These are phyloP conservation scores for Cynara cardunculus DNA, from an alignment of 129 eudicot genomes.

Conservation along the genomic window DNA sequence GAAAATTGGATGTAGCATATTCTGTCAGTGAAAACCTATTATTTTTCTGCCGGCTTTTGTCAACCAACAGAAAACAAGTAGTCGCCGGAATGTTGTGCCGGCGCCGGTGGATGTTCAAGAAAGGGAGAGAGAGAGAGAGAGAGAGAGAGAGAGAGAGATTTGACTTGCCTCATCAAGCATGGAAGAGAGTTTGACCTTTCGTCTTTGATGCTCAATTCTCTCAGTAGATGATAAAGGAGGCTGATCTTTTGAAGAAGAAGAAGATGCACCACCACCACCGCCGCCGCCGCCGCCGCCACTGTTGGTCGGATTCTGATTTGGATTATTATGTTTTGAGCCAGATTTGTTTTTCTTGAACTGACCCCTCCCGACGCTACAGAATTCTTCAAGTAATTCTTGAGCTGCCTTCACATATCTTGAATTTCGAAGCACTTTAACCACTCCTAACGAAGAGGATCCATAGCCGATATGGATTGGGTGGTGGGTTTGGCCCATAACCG, in stretches of 20 bases:
- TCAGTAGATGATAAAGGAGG: slow-evolving; percentile 74
- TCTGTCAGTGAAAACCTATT: slow-evolving; percentile 27
- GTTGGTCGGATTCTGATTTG: slow-evolving; percentile 25
- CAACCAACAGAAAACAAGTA: neutral
- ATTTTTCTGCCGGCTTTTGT: slow-evolving; percentile 29
- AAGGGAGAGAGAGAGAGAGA: slow-evolving; percentile 9
- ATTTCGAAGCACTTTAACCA: slow-evolving; percentile 59
- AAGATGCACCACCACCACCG: slow-evolving; percentile 38
- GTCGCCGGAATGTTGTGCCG: slow-evolving; percentile 39
- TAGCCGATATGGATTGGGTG: slow-evolving; percentile 52
- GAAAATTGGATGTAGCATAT: slow-evolving; percentile 25
- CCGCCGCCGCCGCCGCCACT: slow-evolving; percentile 24
- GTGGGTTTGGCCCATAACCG: slow-evolving; percentile 28
- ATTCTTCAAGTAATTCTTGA: slow-evolving; percentile 91
- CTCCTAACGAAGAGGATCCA: slow-evolving; percentile 53
- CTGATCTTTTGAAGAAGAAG: slow-evolving; percentile 63
- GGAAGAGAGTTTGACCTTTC: slow-evolving; percentile 91
- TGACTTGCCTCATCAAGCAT: slow-evolving; percentile 96
- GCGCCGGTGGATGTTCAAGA: slow-evolving; percentile 14
- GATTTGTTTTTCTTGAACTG: slow-evolving; percentile 62
- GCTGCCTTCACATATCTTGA: slow-evolving; percentile 84
- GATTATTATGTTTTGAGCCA: slow-evolving; percentile 4
- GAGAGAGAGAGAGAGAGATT: too few relatives aligned
- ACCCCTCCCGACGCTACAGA: slow-evolving; percentile 92
- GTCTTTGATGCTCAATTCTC: slow-evolving; percentile 91